Evolutionary conservation across 345 rosid species (phyloP), one percentile per base, ranked within the genome.

Genomic region (Eucalyptus caleyi): DNA sequence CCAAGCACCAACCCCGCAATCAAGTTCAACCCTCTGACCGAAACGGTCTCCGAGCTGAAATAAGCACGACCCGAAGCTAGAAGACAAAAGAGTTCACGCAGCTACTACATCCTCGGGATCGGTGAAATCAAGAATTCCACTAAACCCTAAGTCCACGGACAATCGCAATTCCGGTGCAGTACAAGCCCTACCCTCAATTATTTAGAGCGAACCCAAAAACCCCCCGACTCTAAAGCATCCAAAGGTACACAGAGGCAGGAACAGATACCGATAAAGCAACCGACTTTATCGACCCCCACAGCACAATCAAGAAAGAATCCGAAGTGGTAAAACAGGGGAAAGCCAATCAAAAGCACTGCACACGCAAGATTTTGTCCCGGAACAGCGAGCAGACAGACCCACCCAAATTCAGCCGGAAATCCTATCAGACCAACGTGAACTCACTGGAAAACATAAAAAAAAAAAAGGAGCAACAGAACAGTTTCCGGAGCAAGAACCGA

Each of bases 221-320:
- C 42, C 44, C 86, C 30, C 56, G 54, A 56, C 88, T 40, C 13
- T 19, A 40, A 37, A 77, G 47, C 12, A 77, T 77, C 47, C 83
- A 37, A 77, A 77, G 83, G 83, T 40, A 77, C 83, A 77, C 83
- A 53, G 7, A 13, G 42, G 51, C n/a, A 51, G 50, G 91, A 91
- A 88, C 94, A 80, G 92, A 89, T 87, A 88, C 89, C 92, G 91
- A 93, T 89, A 93, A 95, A 94, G 96, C 91, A 87, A 88, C 69
- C 69, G 82, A 87, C 86, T 87, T 62, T 86, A 88, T 91, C 92
- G 50, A 91, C 88, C 92, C 91, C 93, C 93, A 88, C 91, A 92
- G 93, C 90, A 89, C 90, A 88, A 5, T 42, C 89, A 88, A 77
- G 88, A 89, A 86, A 88, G 90, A 80, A 88, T 45, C 81, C 89